Evolutionary conservation across 2,329 filamentous ascomycete species (phyloP).

Genomic region (Hortaea sp.): DNA sequence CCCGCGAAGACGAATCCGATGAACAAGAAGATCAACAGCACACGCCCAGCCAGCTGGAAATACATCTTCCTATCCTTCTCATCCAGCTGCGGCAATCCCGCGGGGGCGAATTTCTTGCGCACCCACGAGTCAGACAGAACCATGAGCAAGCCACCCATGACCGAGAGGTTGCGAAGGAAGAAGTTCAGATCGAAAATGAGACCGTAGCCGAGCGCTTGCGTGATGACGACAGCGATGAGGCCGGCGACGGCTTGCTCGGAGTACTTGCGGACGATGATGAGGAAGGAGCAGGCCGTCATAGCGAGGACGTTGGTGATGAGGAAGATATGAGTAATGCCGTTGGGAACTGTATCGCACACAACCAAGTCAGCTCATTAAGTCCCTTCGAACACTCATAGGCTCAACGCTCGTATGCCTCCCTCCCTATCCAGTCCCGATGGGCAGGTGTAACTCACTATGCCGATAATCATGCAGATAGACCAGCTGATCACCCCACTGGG

Average conservation of each 20-base stretch:
- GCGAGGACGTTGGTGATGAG: slow-evolving; percentile 80
- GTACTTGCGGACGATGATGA: slow-evolving; percentile 87
- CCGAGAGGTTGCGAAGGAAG: slow-evolving; percentile 96
- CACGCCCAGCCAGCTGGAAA: slow-evolving; percentile 92
- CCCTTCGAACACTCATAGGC: too few relatives aligned
- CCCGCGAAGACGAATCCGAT: slow-evolving; percentile 93
- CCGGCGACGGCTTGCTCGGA: slow-evolving; percentile 87
- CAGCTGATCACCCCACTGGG: slow-evolving; percentile 94
- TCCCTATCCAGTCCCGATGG: background rate
- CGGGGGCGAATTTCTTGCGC: slow-evolving; percentile 92
- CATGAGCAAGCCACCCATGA: slow-evolving; percentile 95
- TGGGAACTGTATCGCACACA: slow-evolving; percentile 55
- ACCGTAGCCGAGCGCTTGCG: slow-evolving; percentile 91
- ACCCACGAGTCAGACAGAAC: slow-evolving; percentile 97
- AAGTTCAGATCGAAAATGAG: slow-evolving; percentile 99
- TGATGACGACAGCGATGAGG: slow-evolving; percentile 80
- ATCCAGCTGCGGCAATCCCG: slow-evolving; percentile 83
- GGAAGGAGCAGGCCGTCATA: slow-evolving; percentile 70
- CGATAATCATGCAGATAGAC: slow-evolving; percentile 87
- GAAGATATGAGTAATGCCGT: slow-evolving; percentile 83
- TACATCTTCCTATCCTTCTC: slow-evolving; percentile 99
- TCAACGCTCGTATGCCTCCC: background rate
- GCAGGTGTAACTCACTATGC: slow-evolving; percentile 56
- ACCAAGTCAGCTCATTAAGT: slow-evolving; percentile 1
- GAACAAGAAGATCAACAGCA: slow-evolving; percentile 95